phyloP scores from a whole-genome alignment of 148 eudicot species.

The Nepenthes mirabilis region DNA sequence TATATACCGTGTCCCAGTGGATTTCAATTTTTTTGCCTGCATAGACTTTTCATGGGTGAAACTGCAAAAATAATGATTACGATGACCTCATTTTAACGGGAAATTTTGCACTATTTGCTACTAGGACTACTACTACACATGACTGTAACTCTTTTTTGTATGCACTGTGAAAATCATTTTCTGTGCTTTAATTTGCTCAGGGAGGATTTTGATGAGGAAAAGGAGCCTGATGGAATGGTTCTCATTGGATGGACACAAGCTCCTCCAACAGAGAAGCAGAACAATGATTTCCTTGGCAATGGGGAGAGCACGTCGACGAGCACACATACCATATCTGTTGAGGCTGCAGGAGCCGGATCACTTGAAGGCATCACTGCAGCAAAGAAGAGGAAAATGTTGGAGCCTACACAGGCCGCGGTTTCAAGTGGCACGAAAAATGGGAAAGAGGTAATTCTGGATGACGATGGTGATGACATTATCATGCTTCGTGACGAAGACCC shows the following conservation, averaged over 20 bases:
- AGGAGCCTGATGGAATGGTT: slow-evolving; percentile 96
- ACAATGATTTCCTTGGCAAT: slow-evolving; percentile 24
- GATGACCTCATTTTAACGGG: too few species aligned
- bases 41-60: too few species aligned
- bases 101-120: too few species aligned
- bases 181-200: slow-evolving; percentile 18
- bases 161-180: not conserved
- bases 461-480: slow-evolving; percentile 35
- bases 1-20: too few species aligned
- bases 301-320: slow-evolving; percentile 43
- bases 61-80: too few species aligned
- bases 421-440: slow-evolving; percentile 12
- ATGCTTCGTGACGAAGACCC: slow-evolving; percentile 40
- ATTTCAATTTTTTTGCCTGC: too few species aligned
- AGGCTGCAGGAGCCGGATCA: slow-evolving; percentile 23
- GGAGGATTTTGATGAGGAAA: slow-evolving; percentile 93
- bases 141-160: too few species aligned
- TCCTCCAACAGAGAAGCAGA: slow-evolving; percentile 32
- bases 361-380: slow-evolving; percentile 18
- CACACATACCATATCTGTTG: slow-evolving; percentile 17
- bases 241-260: slow-evolving; percentile 74
- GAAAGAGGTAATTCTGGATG: slow-evolving; percentile 32
- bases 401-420: slow-evolving; percentile 16
- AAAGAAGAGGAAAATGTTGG: slow-evolving; percentile 66
- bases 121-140: too few species aligned